phyloP scores from a whole-genome alignment of 371 early-diverging fungal genomes.

The Mortierella polycephala region DNA sequence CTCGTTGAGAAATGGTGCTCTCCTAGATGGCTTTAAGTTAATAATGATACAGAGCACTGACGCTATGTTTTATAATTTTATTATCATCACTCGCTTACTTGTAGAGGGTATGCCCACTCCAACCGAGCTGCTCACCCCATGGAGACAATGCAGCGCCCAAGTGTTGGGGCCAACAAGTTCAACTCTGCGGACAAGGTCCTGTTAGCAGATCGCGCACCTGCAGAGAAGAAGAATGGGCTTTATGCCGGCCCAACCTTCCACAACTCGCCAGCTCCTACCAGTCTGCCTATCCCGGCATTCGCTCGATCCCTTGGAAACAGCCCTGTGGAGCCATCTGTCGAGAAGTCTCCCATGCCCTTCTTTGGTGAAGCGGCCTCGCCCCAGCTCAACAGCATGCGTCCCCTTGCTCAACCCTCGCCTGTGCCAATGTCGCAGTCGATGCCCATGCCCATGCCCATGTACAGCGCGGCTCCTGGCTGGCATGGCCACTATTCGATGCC shows the following conservation, averaged over 20 bases:
- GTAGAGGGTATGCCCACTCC: not conserved
- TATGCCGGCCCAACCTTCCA: conserved; percentile 87
- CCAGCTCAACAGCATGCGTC: conserved; percentile 36
- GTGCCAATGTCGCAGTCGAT: not conserved
- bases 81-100: not conserved
- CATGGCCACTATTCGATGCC: conserved; percentile 33
- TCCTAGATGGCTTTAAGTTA: too few species aligned
- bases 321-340: conserved; percentile 25
- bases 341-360: conserved; percentile 26
- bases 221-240: conserved; percentile 44
- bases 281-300: conserved; percentile 80
- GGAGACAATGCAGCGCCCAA: conserved; percentile 23
- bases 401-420: not conserved
- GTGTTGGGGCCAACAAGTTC: conserved; percentile 20
- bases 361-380: conserved; percentile 48
- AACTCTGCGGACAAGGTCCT: conserved; percentile 27
- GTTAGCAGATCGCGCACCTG: conserved; percentile 12
- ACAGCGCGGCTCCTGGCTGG: conserved; percentile 14
- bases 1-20: not conserved
- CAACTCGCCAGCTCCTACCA: conserved; percentile 81
- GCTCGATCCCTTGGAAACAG: conserved; percentile 26
- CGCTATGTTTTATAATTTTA: too few species aligned
- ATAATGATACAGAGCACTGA: too few species aligned
- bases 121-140: conserved; percentile 6
- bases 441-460: not conserved